A percentile compares a stretch with the other conserved stretches of the same genome.
Conservation (phyloP, 1,139 yeast genomes). For the Pichia sp. region DNA sequence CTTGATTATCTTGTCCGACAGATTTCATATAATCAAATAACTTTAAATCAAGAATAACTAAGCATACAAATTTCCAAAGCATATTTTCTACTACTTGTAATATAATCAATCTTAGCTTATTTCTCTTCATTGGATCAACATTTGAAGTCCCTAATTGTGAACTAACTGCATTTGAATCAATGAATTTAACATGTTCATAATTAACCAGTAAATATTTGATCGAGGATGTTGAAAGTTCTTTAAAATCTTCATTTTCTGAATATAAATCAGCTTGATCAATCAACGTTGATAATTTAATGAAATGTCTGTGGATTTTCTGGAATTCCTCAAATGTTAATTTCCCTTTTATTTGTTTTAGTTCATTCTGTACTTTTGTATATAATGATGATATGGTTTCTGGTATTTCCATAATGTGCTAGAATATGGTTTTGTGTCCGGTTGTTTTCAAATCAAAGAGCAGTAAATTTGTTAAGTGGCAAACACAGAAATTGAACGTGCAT, state of each 20-base stretch:
- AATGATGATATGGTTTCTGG: not conserved
- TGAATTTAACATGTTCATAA: slow-evolving; percentile 13
- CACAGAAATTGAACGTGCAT: no score
- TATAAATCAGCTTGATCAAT: slow-evolving; percentile 10
- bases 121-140: slow-evolving; percentile 9
- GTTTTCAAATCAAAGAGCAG: not conserved
- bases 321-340: slow-evolving; percentile 8
- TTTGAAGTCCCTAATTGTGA: slow-evolving; percentile 9
- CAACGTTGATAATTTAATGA: slow-evolving; percentile 5
- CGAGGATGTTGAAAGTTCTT: slow-evolving; percentile 9
- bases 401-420: not conserved
- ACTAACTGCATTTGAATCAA: slow-evolving; percentile 15
- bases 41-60: slow-evolving; percentile 6
- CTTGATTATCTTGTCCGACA: not conserved
- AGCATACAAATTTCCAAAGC: slow-evolving; percentile 8
- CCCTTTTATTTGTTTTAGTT: not conserved
- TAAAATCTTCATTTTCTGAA: slow-evolving; percentile 14
- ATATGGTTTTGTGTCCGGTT: not conserved
- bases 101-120: slow-evolving; percentile 13
- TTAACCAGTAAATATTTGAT: slow-evolving; percentile 5
- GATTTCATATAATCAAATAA: slow-evolving; percentile 1
- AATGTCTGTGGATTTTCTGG: slow-evolving; percentile 12
- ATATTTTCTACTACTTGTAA: slow-evolving; percentile 13
- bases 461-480: no score
- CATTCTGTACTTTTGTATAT: not conserved